These are phyloP conservation scores for Globisporangium megalacanthum DNA, from an alignment of 352 stramenopile species.

Conservation along the genomic window DNA sequence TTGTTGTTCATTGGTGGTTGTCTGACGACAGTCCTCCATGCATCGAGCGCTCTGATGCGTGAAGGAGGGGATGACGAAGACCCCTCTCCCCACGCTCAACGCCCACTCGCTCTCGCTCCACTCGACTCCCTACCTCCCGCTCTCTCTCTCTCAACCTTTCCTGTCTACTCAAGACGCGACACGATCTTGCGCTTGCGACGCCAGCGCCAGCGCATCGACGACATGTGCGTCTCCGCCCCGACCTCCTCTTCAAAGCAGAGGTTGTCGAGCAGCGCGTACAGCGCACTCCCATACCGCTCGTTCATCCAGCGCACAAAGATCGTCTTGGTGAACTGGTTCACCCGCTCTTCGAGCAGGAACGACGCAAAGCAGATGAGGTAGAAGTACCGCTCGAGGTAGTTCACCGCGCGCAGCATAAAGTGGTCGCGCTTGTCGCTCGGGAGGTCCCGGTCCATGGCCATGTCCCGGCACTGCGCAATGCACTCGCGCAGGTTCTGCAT, in stretches of 20 bases:
- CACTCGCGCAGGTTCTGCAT: constrained; percentile 84
- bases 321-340: constrained; percentile 37
- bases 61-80: not conserved
- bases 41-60: not conserved
- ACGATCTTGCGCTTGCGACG: constrained; percentile 82
- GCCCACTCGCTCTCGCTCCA: not conserved
- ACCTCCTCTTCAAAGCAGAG: constrained; percentile 82
- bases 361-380: constrained; percentile 88
- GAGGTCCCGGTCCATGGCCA: constrained; percentile 69
- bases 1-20: not conserved
- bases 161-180: constrained; percentile 58
- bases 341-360: constrained; percentile 73
- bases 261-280: constrained; percentile 85
- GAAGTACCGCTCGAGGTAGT: constrained; percentile 88
- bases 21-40: not conserved
- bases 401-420: constrained; percentile 81
- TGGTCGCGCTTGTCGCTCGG: constrained; percentile 62
- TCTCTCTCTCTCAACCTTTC: not conserved
- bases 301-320: constrained; percentile 86
- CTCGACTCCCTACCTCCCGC: not conserved
- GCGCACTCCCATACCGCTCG: constrained; percentile 65
- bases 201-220: constrained; percentile 87
- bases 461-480: constrained; percentile 72
- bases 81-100: not conserved
- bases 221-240: constrained; percentile 67